phyloP scores from a whole-genome alignment of 2,329 filamentous ascomycete genomes.

The Coleophoma eucalyptorum region DNA sequence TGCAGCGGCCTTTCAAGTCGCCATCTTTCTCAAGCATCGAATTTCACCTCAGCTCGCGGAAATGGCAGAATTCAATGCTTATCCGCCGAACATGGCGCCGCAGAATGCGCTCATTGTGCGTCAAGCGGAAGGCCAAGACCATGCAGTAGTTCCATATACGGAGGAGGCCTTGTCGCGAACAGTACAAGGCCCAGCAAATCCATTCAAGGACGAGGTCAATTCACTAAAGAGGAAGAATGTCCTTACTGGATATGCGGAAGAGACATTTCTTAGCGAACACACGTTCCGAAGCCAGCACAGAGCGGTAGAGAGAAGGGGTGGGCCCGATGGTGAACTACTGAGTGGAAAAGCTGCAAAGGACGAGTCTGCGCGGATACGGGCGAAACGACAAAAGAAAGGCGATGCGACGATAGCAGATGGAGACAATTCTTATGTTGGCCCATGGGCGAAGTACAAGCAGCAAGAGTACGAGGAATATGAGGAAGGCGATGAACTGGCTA shows the following conservation, averaged over 20 bases:
- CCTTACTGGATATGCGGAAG: constrained; percentile 80
- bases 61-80: constrained; percentile 61
- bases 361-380: constrained; percentile 60
- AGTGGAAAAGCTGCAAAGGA: constrained; percentile 61
- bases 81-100: constrained; percentile 63
- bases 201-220: constrained; percentile 62
- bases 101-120: constrained; percentile 60
- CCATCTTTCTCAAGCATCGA: background rate
- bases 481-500: constrained; percentile 69
- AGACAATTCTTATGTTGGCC: constrained; percentile 83
- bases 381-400: constrained; percentile 82
- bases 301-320: constrained; percentile 67
- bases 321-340: constrained; percentile 52
- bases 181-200: constrained; percentile 66
- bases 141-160: constrained; percentile 62
- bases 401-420: constrained; percentile 82
- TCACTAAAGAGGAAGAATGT: constrained; percentile 74
- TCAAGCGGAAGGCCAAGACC: constrained; percentile 49
- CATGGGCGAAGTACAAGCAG: constrained; percentile 82
- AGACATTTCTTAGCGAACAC: constrained; percentile 85
- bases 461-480: constrained; percentile 71
- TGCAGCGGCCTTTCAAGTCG: background rate
- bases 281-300: constrained; percentile 87
- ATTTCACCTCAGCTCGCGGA: background rate
- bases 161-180: constrained; percentile 68